Base-by-base conservation (phyloP, 805 yeast genomes). In the Candida saitoana region DNA sequence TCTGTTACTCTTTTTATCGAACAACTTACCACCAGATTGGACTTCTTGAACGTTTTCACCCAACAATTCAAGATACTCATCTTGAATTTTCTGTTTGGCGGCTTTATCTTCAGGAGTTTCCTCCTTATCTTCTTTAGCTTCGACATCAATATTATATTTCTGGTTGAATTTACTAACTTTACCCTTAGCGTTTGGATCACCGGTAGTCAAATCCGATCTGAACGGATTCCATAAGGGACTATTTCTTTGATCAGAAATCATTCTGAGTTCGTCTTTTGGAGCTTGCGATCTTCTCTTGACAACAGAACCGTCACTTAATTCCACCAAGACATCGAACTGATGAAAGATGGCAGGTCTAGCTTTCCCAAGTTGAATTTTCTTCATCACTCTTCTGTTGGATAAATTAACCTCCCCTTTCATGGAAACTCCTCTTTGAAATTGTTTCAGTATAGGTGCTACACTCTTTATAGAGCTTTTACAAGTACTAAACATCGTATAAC, bases 261-360 rank as follows among this genome's bases (percentile, higher is more conserved):
- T 79, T 60, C 93, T 74, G 54, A 87, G 71, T 56, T 93, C 96
- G 40, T 77, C 82, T 54, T 87, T 85, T 8, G 99, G 99, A 45
- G 80, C 87, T 49, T 86, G 95, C 1, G 96, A 80, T 54, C 86
- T 76, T 64, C 99, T 77, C 27, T 69, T 71, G 25, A 89, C 72
- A 2, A 95, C 96, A 22, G 96, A 85, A 2, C 99, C 99, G 60
- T 93, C 99, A 50, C 95, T 84, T 44, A 90, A 74, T 64, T 91
- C 96, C n/a, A 93, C 90, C 29, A 75, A 65, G 24, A 90, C 84
- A 49, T 91, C 89, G 60, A 93, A 93, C 62, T 87, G 87, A 67
- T 91, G 78, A 64, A 87, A 90, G 32, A 93, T 84, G 25, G 96
- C 89, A 2, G 98, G 97, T 64, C 97, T 79, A 14, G 96, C 89